These are phyloP conservation scores for rapeseed (Brassica napus) DNA, from an alignment of 345 rosid species.

Conservation along the genomic window DNA sequence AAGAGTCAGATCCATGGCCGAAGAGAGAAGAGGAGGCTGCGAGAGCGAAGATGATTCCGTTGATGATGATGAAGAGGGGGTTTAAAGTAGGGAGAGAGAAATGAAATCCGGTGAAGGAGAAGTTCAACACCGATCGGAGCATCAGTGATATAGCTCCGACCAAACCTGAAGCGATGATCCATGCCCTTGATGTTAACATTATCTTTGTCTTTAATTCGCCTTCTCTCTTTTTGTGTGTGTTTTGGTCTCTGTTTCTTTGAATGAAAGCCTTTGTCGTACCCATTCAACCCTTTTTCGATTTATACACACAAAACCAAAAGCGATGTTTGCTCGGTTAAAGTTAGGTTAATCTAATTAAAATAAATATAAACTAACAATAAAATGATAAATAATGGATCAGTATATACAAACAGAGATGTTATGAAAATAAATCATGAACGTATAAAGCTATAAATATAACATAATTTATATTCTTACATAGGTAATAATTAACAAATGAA, in stretches of 20 bases:
- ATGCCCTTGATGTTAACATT: conserved; percentile 32
- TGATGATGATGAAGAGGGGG: conserved; percentile 29
- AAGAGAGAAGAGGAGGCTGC: conserved; percentile 27
- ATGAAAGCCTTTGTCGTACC: not conserved
- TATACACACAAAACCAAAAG: not conserved
- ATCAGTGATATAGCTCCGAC: conserved; percentile 38
- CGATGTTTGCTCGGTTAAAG: not conserved
- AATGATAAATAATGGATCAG: not conserved
- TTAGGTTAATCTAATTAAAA: not conserved
- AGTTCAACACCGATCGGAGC: conserved; percentile 20
- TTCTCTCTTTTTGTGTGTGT: not conserved
- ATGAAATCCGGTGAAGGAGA: conserved; percentile 27
- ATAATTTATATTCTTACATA: not conserved
- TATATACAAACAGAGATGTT: not conserved
- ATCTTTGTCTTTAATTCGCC: not conserved
- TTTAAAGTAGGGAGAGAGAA: conserved; percentile 18
- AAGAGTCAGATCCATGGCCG: conserved; percentile 11
- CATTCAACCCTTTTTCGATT: not conserved
- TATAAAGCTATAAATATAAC: not conserved
- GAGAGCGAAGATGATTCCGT: conserved; percentile 31
- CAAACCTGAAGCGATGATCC: conserved; percentile 37
- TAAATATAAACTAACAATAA: not conserved
- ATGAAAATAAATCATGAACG: not conserved
- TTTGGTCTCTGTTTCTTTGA: not conserved
- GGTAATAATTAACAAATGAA: not conserved